A percentile compares a stretch with the other conserved stretches of the same genome.
These are phyloP conservation scores for Penicillium longicatenatum DNA, from an alignment of 495 filamentous ascomycete genomes.

Conservation along the genomic window DNA sequence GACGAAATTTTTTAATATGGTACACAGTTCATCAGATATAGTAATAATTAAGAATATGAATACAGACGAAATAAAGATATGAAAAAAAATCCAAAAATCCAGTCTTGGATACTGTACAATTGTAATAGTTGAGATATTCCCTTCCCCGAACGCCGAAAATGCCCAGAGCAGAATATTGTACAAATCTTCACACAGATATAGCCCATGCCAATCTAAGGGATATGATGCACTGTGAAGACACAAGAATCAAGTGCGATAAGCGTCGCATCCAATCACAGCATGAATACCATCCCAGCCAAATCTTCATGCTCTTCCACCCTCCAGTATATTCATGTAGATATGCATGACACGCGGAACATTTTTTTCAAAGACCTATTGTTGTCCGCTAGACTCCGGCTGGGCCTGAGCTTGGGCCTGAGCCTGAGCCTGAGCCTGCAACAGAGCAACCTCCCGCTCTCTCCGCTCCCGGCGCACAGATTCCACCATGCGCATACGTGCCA, in stretches of 20 bases:
- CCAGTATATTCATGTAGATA: not conserved
- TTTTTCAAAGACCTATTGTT: slow-evolving; percentile 3
- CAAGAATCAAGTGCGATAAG: not conserved
- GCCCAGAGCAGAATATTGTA: slow-evolving; percentile 42
- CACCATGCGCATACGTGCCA: slow-evolving; percentile 65
- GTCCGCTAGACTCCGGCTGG: slow-evolving; percentile 23
- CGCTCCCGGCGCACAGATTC: slow-evolving; percentile 47
- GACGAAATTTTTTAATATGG: not conserved
- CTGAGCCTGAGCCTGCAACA: slow-evolving; percentile 44
- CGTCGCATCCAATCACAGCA: not conserved
- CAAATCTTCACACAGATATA: slow-evolving; percentile 24
- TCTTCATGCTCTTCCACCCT: not conserved
- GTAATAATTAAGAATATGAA: slow-evolving; percentile 13
- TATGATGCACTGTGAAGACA: not conserved
- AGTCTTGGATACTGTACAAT: slow-evolving; percentile 7
- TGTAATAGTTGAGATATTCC: not conserved
- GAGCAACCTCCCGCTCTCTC: slow-evolving; percentile 56
- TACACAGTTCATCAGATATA: not conserved
- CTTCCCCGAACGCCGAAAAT: slow-evolving; percentile 33
- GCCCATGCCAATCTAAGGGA: not conserved
- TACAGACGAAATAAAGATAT: slow-evolving; percentile 10
- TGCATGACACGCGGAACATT: not conserved
- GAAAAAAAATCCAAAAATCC: slow-evolving; percentile 3
- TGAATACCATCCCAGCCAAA: not conserved
- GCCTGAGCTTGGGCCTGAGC: no score